Percentiles rank a stretch among this genome's conserved stretches.
These are phyloP conservation scores for Magnolia officinalis DNA, from an alignment of 164 flowering plant genomes.

Conservation along the genomic window DNA sequence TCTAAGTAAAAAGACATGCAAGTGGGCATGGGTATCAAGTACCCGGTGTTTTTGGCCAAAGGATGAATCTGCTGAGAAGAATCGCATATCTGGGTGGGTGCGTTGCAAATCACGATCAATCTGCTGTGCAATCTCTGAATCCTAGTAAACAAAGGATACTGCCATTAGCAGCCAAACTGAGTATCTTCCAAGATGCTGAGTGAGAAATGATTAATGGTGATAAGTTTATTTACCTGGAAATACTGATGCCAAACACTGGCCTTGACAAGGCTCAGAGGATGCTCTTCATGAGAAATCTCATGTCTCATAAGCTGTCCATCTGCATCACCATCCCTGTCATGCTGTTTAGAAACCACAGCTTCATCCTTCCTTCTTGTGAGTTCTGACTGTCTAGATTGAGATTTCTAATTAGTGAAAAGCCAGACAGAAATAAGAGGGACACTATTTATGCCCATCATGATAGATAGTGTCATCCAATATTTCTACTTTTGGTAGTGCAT, in stretches of 20 bases:
- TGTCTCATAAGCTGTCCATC: slow-evolving; percentile 12
- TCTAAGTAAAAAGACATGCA: background rate
- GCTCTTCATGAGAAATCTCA: slow-evolving; percentile 12
- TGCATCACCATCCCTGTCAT: background rate
- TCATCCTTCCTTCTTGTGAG: slow-evolving; percentile 8
- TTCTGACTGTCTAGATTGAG: slow-evolving; percentile 15
- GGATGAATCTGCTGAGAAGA: slow-evolving; percentile 16
- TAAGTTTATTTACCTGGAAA: slow-evolving; percentile 16
- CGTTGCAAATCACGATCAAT: slow-evolving; percentile 18
- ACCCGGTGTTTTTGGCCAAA: slow-evolving; percentile 6
- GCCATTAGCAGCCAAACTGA: background rate
- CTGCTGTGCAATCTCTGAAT: slow-evolving; percentile 14
- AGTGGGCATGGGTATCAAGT: background rate
- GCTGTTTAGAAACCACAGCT: background rate
- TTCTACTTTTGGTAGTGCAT: background rate
- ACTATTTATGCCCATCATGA: too few relatives aligned
- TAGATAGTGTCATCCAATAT: too few relatives aligned
- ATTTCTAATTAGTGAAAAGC: background rate
- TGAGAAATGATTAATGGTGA: background rate
- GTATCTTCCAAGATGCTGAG: background rate
- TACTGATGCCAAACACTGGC: slow-evolving; percentile 16
- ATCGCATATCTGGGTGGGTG: slow-evolving; percentile 15
- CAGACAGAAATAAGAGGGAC: background rate
- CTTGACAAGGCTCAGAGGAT: slow-evolving; percentile 16
- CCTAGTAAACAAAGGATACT: background rate